Evolutionary conservation across 352 stramenopile genomes (phyloP).

Genomic region (Pythium scleroteichum): DNA sequence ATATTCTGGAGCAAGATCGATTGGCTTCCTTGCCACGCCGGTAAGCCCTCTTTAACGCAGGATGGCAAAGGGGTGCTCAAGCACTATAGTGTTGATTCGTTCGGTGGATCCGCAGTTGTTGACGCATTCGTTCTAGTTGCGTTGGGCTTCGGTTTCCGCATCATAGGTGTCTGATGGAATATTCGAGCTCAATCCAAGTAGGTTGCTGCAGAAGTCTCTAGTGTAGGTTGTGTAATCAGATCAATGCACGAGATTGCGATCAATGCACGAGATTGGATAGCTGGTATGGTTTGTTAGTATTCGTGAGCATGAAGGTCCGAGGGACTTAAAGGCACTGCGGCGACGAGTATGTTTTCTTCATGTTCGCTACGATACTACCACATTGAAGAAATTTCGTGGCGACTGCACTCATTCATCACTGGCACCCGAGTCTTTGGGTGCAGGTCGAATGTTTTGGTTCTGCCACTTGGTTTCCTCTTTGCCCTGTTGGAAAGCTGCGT

Average conservation of each 20-base stretch:
- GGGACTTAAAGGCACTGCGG: too few relatives aligned
- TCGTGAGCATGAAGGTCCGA: too few relatives aligned
- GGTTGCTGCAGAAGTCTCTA: too few relatives aligned
- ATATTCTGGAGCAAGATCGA: too few relatives aligned
- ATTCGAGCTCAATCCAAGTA: conserved; percentile 28
- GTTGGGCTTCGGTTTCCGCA: conserved; percentile 37
- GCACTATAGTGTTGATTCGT: conserved; percentile 50
- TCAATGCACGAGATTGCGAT: too few relatives aligned
- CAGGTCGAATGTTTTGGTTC: conserved; percentile 69
- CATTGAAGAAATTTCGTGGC: too few relatives aligned
- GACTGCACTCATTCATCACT: conserved; percentile 16
- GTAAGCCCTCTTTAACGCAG: conserved; percentile 35
- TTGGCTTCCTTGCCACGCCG: background rate
- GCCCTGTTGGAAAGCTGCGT: conserved; percentile 53
- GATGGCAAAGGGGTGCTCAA: conserved; percentile 43
- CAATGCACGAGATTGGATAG: too few relatives aligned
- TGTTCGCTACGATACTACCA: too few relatives aligned
- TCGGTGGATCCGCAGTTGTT: conserved; percentile 32
- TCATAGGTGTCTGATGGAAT: conserved; percentile 34
- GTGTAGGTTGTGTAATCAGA: too few relatives aligned
- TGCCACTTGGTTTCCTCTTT: conserved; percentile 82
- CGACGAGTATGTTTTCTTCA: too few relatives aligned
- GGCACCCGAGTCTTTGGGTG: conserved; percentile 7
- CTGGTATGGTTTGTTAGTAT: too few relatives aligned
- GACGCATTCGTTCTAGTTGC: conserved; percentile 41